Evolutionary conservation across 257 asterid genomes (phyloP).

Genomic region (Solanum acaule): DNA sequence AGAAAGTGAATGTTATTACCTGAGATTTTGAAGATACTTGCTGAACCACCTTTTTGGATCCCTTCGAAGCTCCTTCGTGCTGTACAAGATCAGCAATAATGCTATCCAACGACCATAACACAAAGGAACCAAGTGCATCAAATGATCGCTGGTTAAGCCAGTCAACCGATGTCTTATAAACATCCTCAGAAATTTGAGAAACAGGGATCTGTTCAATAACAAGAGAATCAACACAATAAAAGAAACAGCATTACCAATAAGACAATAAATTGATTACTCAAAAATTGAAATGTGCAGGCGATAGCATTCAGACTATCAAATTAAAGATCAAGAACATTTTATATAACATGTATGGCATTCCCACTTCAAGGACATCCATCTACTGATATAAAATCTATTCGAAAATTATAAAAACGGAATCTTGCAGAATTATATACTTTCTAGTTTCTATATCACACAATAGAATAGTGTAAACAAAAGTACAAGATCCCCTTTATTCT

Average conservation of each 20-base stretch:
- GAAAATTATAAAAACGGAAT: neutral
- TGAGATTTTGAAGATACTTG: constrained; percentile 61
- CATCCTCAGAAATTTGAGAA: constrained; percentile 19
- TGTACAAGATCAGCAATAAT: constrained; percentile 56
- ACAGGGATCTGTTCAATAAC: constrained; percentile 23
- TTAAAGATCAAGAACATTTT: neutral
- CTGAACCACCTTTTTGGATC: constrained; percentile 56
- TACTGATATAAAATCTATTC: neutral
- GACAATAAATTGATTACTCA: neutral
- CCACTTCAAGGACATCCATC: neutral
- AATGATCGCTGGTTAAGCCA: constrained; percentile 28
- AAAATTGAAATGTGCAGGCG: neutral
- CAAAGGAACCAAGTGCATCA: constrained; percentile 28
- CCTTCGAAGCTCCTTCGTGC: constrained; percentile 50
- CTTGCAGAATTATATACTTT: neutral
- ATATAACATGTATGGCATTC: neutral
- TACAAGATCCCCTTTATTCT: neutral
- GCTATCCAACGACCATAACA: constrained; percentile 65
- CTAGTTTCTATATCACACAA: neutral
- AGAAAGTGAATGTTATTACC: constrained; percentile 23
- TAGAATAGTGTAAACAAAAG: neutral
- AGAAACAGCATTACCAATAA: neutral
- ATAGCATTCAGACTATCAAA: neutral
- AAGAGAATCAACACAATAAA: neutral
- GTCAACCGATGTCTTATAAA: constrained; percentile 28